A percentile compares a stretch with the other conserved stretches of the same genome.
Evolutionary conservation across 805 yeast genomes (phyloP).

Genomic region (Starmerella stellata): DNA sequence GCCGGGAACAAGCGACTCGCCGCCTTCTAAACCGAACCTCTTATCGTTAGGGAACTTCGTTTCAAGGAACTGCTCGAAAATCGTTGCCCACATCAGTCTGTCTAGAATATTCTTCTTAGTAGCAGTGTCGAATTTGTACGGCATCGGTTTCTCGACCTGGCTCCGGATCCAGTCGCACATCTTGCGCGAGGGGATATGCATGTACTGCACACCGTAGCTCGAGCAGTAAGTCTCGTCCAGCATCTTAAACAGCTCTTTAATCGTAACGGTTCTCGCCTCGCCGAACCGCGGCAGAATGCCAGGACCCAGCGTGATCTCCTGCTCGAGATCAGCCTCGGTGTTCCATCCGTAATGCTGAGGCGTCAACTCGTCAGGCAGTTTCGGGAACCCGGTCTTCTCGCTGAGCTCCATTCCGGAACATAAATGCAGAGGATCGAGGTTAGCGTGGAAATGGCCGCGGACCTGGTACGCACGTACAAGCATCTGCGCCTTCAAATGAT

Average conservation of each 20-base stretch:
- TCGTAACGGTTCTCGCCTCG: slow-evolving; percentile 40
- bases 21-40: slow-evolving; percentile 98
- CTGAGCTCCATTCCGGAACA: slow-evolving; percentile 51
- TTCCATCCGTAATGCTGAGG: slow-evolving; percentile 83
- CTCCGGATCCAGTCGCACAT: slow-evolving; percentile 98
- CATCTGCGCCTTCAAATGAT: slow-evolving; percentile 87
- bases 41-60: slow-evolving; percentile 96
- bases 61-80: slow-evolving; percentile 80
- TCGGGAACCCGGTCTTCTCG: slow-evolving; percentile 18
- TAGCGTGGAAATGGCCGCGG: slow-evolving; percentile 91
- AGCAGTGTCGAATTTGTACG: slow-evolving; percentile 65
- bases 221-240: slow-evolving; percentile 79
- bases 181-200: slow-evolving; percentile 87
- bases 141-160: slow-evolving; percentile 80
- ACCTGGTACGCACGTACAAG: slow-evolving; percentile 97
- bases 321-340: slow-evolving; percentile 56
- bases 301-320: slow-evolving; percentile 80
- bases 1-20: slow-evolving; percentile 92
- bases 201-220: slow-evolving; percentile 81
- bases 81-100: slow-evolving; percentile 89
- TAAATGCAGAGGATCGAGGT: slow-evolving; percentile 86
- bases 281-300: slow-evolving; percentile 92
- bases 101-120: slow-evolving; percentile 93
- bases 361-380: slow-evolving; percentile 65
- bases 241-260: slow-evolving; percentile 56